phyloP scores from a whole-genome alignment of 345 rosid species.

The Euclidium syriacum region DNA sequence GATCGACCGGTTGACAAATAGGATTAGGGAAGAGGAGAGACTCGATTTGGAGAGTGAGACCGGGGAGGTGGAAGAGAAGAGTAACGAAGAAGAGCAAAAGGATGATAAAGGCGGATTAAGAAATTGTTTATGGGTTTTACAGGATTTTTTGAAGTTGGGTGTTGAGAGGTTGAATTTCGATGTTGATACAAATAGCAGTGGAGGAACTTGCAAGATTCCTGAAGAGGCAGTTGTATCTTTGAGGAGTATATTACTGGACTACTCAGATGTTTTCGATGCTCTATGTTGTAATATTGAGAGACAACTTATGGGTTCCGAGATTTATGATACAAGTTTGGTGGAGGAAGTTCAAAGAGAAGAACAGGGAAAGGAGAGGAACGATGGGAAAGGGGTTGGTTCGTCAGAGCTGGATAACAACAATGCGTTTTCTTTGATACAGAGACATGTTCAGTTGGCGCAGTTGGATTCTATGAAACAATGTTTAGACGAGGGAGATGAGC shows the following conservation, averaged over 20 bases:
- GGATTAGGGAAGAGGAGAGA: constrained; percentile 36
- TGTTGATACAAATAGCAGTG: constrained; percentile 30
- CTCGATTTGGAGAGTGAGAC: constrained; percentile 15
- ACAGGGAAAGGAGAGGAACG: neutral
- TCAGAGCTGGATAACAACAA: constrained; percentile 40
- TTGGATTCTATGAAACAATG: constrained; percentile 56
- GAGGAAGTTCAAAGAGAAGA: constrained; percentile 21
- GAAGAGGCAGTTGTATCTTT: constrained; percentile 50
- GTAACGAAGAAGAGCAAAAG: constrained; percentile 7
- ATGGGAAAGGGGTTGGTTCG: neutral
- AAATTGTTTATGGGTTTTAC: constrained; percentile 45
- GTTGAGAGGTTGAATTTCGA: constrained; percentile 58
- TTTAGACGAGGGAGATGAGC: constrained; percentile 44
- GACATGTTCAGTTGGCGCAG: constrained; percentile 65
- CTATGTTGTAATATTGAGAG: constrained; percentile 60
- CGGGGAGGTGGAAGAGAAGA: constrained; percentile 27
- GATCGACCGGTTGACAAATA: constrained; percentile 43
- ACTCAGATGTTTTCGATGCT: constrained; percentile 61
- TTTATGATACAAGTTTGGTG: constrained; percentile 39
- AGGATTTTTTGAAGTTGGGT: constrained; percentile 56
- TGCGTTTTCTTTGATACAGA: constrained; percentile 51
- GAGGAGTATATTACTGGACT: constrained; percentile 49
- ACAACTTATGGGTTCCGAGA: constrained; percentile 49
- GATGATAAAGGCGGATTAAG: constrained; percentile 40
- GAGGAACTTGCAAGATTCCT: constrained; percentile 33